Evolutionary conservation across 306 rosid genomes (phyloP).

Genomic region (Malus sieversii): DNA sequence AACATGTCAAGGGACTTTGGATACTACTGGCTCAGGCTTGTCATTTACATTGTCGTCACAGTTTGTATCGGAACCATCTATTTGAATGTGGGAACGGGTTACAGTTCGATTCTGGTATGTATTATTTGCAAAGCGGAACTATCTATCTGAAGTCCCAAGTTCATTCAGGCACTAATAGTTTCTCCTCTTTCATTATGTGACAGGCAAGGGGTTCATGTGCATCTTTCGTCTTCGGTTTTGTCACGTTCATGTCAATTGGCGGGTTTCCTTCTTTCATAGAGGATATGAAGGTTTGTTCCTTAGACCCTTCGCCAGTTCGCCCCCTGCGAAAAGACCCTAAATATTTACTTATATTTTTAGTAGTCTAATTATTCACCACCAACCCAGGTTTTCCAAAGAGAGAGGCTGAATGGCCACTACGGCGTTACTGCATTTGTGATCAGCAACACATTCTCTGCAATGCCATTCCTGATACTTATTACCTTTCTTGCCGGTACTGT

Average conservation of each 20-base stretch:
- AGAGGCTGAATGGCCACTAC: conserved; percentile 92
- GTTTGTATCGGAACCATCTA: conserved; percentile 87
- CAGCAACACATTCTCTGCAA: conserved; percentile 86
- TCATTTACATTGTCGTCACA: conserved; percentile 83
- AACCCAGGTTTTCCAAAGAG: conserved; percentile 84
- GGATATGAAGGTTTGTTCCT: conserved; percentile 76
- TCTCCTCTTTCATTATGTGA: background rate
- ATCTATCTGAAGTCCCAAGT: background rate
- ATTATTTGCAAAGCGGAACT: background rate
- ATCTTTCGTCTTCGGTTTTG: conserved; percentile 89
- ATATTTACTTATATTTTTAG: background rate
- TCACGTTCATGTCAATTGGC: conserved; percentile 95
- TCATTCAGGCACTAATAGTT: conserved; percentile 4
- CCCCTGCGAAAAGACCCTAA: background rate
- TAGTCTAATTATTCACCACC: background rate
- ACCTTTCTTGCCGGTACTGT: conserved; percentile 88
- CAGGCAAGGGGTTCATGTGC: conserved; percentile 99
- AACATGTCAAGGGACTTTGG: conserved; percentile 99
- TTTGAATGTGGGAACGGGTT: conserved; percentile 74
- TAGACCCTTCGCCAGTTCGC: background rate
- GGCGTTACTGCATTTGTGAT: conserved; percentile 79
- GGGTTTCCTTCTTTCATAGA: conserved; percentile 98
- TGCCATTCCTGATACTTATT: conserved; percentile 73
- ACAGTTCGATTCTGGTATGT: conserved; percentile 81
- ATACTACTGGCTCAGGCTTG: conserved; percentile 96